Percentiles rank a stretch among this genome's conserved stretches.
phyloP scores from a whole-genome alignment of 202 grass and related monocot species.

The Saccharum hybrid region DNA sequence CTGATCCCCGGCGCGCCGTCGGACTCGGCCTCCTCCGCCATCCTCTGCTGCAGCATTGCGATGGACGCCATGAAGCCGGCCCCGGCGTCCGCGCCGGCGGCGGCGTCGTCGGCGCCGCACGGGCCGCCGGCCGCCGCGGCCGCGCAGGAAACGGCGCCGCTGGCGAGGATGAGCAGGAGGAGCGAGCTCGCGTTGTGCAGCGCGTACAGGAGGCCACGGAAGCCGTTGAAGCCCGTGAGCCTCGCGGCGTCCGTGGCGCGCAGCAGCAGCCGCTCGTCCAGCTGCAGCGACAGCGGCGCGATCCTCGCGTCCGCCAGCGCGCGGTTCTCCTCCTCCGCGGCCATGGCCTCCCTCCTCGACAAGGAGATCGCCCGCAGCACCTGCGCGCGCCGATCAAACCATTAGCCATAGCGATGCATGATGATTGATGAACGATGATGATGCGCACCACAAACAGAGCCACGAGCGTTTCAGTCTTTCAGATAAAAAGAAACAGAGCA shows the following conservation, averaged over 20 bases:
- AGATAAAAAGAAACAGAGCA: background rate
- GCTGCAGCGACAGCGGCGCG: conserved; percentile 79
- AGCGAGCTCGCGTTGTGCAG: conserved; percentile 89
- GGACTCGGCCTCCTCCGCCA: conserved; percentile 63
- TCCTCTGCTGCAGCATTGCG: conserved; percentile 76
- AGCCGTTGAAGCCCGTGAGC: conserved; percentile 91
- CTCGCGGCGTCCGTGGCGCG: conserved; percentile 65
- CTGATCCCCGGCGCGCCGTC: conserved; percentile 50
- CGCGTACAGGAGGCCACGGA: conserved; percentile 86
- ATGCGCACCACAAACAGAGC: background rate
- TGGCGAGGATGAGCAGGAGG: conserved; percentile 70
- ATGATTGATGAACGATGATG: background rate
- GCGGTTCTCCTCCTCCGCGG: conserved; percentile 83
- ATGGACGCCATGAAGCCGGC: conserved; percentile 70
- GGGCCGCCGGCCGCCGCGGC: background rate
- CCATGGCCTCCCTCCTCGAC: conserved; percentile 76
- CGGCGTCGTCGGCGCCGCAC: conserved; percentile 17
- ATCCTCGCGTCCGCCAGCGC: conserved; percentile 63
- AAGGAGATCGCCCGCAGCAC: conserved; percentile 66
- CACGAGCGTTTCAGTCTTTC: background rate
- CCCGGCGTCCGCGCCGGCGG: background rate
- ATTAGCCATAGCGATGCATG: background rate
- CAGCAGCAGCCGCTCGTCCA: conserved; percentile 60
- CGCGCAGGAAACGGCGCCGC: conserved; percentile 56
- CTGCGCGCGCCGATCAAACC: conserved; percentile 39